phyloP scores from a whole-genome alignment of 441 rosid species.

The Euphorbia corollata region DNA sequence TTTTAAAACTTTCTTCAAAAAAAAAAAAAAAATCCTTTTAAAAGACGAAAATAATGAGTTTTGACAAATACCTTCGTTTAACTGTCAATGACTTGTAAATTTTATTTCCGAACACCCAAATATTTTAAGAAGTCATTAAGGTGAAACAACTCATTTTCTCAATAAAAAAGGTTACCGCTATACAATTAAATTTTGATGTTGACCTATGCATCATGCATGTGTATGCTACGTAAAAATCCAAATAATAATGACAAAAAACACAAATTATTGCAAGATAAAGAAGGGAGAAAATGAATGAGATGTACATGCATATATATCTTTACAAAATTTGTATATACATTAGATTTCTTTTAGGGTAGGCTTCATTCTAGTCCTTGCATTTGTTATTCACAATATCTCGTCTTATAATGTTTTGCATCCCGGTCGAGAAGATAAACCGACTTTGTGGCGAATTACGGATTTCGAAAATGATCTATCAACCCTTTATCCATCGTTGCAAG shows the following conservation, averaged over 20 bases:
- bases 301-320: neutral
- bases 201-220: neutral
- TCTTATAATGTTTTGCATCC: neutral
- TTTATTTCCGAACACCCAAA: no score
- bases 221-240: neutral
- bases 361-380: neutral
- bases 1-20: no score
- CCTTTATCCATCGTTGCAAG: constrained; percentile 27
- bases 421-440: neutral
- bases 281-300: neutral
- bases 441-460: constrained; percentile 3
- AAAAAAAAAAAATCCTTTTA: no score
- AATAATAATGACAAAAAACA: neutral
- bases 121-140: no score
- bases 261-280: neutral
- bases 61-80: no score
- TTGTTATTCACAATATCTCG: neutral
- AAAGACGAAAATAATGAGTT: no score
- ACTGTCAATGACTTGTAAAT: no score
- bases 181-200: neutral
- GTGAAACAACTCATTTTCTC: neutral
- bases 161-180: neutral
- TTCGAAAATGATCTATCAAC: constrained; percentile 25
- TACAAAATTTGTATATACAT: neutral
- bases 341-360: neutral